Conservation (phyloP, 805 yeast genomes). For the Metschnikowia kofuensis region DNA sequence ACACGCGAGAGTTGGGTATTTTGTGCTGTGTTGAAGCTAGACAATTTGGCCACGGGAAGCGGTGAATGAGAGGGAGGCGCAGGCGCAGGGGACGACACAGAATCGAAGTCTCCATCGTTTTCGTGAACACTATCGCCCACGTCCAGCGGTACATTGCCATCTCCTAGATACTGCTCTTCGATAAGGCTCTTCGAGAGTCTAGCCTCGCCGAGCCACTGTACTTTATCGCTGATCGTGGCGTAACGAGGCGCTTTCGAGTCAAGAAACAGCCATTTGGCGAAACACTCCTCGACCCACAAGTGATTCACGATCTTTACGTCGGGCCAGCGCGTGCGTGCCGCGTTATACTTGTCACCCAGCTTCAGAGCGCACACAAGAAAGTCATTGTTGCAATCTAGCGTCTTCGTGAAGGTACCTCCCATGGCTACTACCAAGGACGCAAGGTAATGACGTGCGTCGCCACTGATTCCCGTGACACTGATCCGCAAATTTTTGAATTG, state of each 20-base stretch:
- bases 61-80: not conserved
- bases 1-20: not conserved
- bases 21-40: not conserved
- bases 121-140: conserved; percentile 25
- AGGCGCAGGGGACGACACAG: not conserved
- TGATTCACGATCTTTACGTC: conserved; percentile 65
- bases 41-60: not conserved
- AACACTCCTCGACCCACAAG: conserved; percentile 86
- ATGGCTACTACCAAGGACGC: conserved; percentile 57
- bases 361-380: conserved; percentile 68
- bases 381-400: conserved; percentile 63
- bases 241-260: conserved; percentile 48
- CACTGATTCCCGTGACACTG: conserved; percentile 77
- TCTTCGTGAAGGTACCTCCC: conserved; percentile 76
- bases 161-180: not conserved
- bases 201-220: conserved; percentile 7
- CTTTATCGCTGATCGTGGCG: conserved; percentile 27
- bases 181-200: not conserved
- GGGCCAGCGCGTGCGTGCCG: conserved; percentile 64
- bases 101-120: conserved; percentile 7
- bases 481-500: conserved; percentile 55
- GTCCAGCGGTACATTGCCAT: conserved; percentile 9
- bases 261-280: conserved; percentile 52
- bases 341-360: conserved; percentile 69
- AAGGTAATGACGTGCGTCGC: conserved; percentile 77